These are phyloP conservation scores for Leccinum truebloodii DNA, from an alignment of 768 basidiomycete species.

Conservation along the genomic window DNA sequence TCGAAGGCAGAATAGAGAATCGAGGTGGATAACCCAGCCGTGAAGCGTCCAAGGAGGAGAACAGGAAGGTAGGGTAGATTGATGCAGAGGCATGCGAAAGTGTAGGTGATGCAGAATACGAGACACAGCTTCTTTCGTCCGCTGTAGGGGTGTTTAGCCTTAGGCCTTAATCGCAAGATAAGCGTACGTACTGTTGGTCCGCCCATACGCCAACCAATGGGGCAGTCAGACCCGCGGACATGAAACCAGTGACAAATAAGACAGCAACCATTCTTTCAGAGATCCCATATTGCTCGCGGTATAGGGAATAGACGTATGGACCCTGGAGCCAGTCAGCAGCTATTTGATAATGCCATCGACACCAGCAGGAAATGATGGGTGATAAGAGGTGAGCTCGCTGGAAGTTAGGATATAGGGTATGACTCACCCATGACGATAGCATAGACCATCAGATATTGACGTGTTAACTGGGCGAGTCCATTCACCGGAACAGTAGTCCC, in stretches of 20 bases:
- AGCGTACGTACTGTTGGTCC: slow-evolving; percentile 53
- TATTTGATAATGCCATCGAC: slow-evolving; percentile 23
- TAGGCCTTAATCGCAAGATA: not conserved
- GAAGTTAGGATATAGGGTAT: not conserved
- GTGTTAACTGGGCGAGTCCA: slow-evolving; percentile 36
- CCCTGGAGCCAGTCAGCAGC: slow-evolving; percentile 82
- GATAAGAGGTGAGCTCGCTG: slow-evolving; percentile 3
- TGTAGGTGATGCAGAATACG: slow-evolving; percentile 70
- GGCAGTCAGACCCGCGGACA: slow-evolving; percentile 67
- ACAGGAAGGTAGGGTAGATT: slow-evolving; percentile 56
- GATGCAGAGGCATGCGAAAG: slow-evolving; percentile 59
- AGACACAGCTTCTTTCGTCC: slow-evolving; percentile 69
- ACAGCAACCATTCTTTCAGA: slow-evolving; percentile 65
- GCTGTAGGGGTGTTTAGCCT: slow-evolving; percentile 34
- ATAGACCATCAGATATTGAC: slow-evolving; percentile 66
- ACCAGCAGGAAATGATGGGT: not conserved
- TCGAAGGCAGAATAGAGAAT: slow-evolving; percentile 78
- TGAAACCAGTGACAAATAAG: slow-evolving; percentile 77
- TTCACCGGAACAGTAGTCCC: slow-evolving; percentile 20
- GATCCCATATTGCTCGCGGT: slow-evolving; percentile 65
- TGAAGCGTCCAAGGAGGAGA: slow-evolving; percentile 61
- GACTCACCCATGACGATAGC: slow-evolving; percentile 70
- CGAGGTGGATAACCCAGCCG: slow-evolving; percentile 72
- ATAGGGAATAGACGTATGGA: slow-evolving; percentile 76
- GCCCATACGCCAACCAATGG: slow-evolving; percentile 79